These are phyloP conservation scores for Clonostachys rosea DNA, from an alignment of 2,329 filamentous ascomycete species.

Conservation along the genomic window DNA sequence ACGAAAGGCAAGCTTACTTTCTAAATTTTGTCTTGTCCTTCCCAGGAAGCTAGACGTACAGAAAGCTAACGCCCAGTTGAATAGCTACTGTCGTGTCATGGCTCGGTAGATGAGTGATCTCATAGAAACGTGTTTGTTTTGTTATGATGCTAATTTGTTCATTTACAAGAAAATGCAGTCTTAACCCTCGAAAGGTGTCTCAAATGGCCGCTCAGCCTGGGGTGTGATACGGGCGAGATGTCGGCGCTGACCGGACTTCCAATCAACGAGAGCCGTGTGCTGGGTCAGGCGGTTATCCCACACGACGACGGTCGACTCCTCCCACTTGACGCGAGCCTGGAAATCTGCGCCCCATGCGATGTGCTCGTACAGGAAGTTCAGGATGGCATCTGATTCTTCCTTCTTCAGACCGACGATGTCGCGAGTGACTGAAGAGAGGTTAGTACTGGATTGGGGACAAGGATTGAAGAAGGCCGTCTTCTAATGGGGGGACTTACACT, in stretches of 20 bases:
- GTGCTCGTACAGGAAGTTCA: constrained; percentile 65
- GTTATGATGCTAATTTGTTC: too few species aligned
- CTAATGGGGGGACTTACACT: constrained; percentile 54
- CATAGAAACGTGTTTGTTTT: too few species aligned
- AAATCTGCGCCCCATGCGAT: constrained; percentile 56
- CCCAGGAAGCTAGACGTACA: too few species aligned
- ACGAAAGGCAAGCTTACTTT: too few species aligned
- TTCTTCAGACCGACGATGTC: constrained; percentile 80
- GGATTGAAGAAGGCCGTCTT: background rate
- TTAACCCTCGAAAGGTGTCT: constrained; percentile 48
- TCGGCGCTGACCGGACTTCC: constrained; percentile 72
- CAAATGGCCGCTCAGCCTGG: constrained; percentile 72
- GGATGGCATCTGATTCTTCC: constrained; percentile 74
- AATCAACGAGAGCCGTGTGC: constrained; percentile 78
- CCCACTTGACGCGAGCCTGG: constrained; percentile 73
- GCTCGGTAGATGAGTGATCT: too few species aligned
- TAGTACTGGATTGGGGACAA: background rate
- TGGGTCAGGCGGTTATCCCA: constrained; percentile 83
- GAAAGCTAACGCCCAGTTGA: too few species aligned
- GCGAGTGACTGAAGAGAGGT: constrained; percentile 57
- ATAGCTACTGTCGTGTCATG: too few species aligned
- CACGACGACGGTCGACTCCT: constrained; percentile 73
- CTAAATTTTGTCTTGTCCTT: too few species aligned
- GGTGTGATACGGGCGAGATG: constrained; percentile 81
- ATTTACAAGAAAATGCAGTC: too few species aligned